Base-by-base conservation (phyloP, 73 alveolate genomes). In the Uronychia binucleata region DNA sequence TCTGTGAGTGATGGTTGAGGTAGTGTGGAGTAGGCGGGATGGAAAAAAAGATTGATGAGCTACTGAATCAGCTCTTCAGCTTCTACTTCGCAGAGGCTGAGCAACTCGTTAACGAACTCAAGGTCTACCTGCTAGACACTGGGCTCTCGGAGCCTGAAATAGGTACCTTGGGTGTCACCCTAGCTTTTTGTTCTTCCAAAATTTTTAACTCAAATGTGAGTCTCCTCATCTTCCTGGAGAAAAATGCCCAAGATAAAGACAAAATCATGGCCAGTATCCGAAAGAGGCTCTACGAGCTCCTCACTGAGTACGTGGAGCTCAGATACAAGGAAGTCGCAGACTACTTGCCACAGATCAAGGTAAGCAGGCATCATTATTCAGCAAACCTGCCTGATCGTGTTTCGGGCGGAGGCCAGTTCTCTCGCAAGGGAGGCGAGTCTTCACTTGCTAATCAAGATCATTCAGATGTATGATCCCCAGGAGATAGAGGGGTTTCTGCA, bases 41-140 rank as follows among this genome's bases (percentile, higher is more conserved):
- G 94, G 94, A 88, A 59, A 59, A 77, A 75, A 88, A 88, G 77
- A 88, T 88, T 11, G 90, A 88, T 28, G 94, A 88, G 67, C 80
- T 82, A 27, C 75, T 88, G 30, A 83, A 76, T 14, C 59, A 82
- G 57, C 90, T 88, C 34, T 82, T 77, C 67, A 88, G 67, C 30
- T 80, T 75, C 46, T 82, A 35, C 26, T 80, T 88, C 67, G 94
- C 94, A 35, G 94, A 88, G 34, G 57, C 90, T 28, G 94, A 88
- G 26, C 90, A 88, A 77, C 78, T 83, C 33, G 94, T 88, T 31
- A 88, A 88, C 75, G 94, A 88, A 57, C 75, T 88, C 46, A 81
- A 82, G 34, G 78, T 80, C 57, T 80, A 74, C 58, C 26, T 88
- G 79, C 77, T 88, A 26, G 94, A 88, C 82, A 82, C 85, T 14